These are phyloP conservation scores for Neurospora cerealis DNA, from an alignment of 495 filamentous ascomycete species.

Conservation along the genomic window DNA sequence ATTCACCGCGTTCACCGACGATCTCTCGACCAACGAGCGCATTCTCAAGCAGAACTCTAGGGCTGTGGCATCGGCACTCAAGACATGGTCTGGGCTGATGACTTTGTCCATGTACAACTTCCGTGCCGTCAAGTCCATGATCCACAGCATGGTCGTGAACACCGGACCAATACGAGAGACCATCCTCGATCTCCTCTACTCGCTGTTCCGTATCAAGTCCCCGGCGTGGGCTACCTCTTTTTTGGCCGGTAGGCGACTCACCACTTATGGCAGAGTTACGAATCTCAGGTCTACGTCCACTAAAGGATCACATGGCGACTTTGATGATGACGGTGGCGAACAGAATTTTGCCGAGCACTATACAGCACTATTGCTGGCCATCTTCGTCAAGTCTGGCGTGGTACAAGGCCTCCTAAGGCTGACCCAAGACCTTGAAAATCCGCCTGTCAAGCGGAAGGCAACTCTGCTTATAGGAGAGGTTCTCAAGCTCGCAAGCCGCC, in stretches of 20 bases:
- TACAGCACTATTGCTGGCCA: slow-evolving; percentile 77
- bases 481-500: slow-evolving; percentile 74
- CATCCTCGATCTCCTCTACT: slow-evolving; percentile 80
- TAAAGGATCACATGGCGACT: slow-evolving; percentile 38
- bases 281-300: slow-evolving; percentile 56
- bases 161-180: slow-evolving; percentile 55
- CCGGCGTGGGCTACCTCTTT: slow-evolving; percentile 96
- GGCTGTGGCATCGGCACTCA: slow-evolving; percentile 76
- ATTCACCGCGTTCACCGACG: slow-evolving; percentile 84
- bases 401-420: slow-evolving; percentile 69
- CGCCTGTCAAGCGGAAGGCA: slow-evolving; percentile 75
- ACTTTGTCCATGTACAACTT: slow-evolving; percentile 77
- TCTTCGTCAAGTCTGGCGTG: slow-evolving; percentile 75
- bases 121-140: slow-evolving; percentile 68
- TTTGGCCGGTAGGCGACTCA: slow-evolving; percentile 81
- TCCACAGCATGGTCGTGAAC: slow-evolving; percentile 67
- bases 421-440: slow-evolving; percentile 57
- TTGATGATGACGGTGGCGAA: slow-evolving; percentile 55
- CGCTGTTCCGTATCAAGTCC: slow-evolving; percentile 84
- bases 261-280: slow-evolving; percentile 85
- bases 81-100: slow-evolving; percentile 88
- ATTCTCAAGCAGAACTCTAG: slow-evolving; percentile 76
- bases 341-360: slow-evolving; percentile 89
- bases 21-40: slow-evolving; percentile 59
- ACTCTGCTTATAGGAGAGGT: slow-evolving; percentile 85